Conservation (phyloP, 1,139 yeast species). For the Yarrowia galli region DNA sequence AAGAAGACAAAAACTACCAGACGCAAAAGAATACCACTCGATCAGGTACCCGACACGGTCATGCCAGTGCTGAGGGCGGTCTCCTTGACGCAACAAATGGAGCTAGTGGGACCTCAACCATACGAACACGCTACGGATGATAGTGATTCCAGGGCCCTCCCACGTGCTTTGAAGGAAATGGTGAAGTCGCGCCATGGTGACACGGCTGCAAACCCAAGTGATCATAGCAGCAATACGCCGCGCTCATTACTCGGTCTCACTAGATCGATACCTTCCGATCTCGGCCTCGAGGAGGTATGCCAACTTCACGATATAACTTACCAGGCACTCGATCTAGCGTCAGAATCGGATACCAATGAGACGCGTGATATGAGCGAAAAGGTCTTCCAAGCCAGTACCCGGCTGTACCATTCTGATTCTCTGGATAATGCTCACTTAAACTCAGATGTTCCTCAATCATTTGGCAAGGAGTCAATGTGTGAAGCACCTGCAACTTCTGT, state of each 20-base stretch:
- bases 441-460: neutral
- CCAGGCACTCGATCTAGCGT: neutral
- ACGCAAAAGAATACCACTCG: constrained; percentile 9
- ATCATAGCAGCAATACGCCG: neutral
- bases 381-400: too few relatives aligned
- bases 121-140: neutral
- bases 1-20: neutral
- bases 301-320: constrained; percentile 14
- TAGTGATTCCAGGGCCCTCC: neutral
- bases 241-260: constrained; percentile 1
- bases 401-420: too few relatives aligned
- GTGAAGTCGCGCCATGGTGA: neutral
- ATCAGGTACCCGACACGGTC: constrained; percentile 18
- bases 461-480: neutral
- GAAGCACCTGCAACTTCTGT: neutral
- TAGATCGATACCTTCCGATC: constrained; percentile 15
- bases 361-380: neutral
- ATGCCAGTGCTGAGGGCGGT: constrained; percentile 20
- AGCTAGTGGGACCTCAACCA: neutral
- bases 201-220: neutral
- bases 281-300: constrained; percentile 2
- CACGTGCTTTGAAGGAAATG: neutral
- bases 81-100: neutral
- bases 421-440: neutral
- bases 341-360: neutral